Evolutionary conservation across 306 rosid species (phyloP).

Genomic region (Ochetophila trinervis): DNA sequence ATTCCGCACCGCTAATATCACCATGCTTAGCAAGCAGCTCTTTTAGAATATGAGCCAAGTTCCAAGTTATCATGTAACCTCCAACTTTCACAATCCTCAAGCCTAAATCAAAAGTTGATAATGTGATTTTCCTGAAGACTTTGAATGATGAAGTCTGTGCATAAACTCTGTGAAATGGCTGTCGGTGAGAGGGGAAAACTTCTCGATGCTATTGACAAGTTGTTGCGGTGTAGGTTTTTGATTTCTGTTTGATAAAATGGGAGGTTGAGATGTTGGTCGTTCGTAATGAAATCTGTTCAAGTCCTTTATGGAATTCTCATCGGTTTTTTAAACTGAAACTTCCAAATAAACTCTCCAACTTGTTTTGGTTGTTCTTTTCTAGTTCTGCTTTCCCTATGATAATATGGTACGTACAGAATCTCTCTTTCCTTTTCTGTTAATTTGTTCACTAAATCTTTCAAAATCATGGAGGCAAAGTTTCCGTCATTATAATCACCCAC

Average conservation of each 20-base stretch:
- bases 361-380: neutral
- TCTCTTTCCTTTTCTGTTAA: neutral
- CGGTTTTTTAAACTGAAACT: too few species aligned
- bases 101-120: neutral
- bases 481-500: neutral
- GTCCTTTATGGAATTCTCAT: too few species aligned
- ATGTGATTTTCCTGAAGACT: accelerated
- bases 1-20: neutral
- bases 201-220: too few species aligned
- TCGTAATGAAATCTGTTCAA: too few species aligned
- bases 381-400: neutral
- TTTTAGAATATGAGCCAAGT: neutral
- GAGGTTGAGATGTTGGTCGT: too few species aligned
- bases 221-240: too few species aligned
- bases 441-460: neutral
- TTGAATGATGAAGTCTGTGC: neutral
- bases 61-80: neutral
- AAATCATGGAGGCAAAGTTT: neutral
- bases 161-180: neutral
- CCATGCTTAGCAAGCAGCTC: neutral
- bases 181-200: neutral
- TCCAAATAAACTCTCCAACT: neutral
- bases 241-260: too few species aligned
- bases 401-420: neutral
- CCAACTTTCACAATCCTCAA: neutral